A percentile compares a stretch with the other conserved stretches of the same genome.
These are phyloP conservation scores for Lentinula edodes DNA, from an alignment of 768 basidiomycete genomes.

Conservation along the genomic window DNA sequence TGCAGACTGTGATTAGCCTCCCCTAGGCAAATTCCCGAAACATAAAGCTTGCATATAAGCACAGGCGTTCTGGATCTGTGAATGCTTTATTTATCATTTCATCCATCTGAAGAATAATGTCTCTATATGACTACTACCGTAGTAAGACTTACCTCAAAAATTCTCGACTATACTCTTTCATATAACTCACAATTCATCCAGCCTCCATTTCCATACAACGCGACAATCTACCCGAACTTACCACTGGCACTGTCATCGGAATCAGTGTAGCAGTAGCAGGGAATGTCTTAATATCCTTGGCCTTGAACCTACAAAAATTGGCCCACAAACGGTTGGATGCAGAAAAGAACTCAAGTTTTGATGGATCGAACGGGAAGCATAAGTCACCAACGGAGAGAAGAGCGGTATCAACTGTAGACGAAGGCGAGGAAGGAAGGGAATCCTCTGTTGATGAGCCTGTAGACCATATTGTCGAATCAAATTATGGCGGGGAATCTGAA, in stretches of 20 bases:
- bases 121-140: not conserved
- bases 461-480: not conserved
- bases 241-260: constrained; percentile 58
- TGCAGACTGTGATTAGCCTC: not conserved
- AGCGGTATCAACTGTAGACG: constrained; percentile 4
- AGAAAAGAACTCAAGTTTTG: constrained; percentile 13
- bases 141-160: not conserved
- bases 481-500: not conserved
- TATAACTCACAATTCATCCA: not conserved
- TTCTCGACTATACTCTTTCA: not conserved
- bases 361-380: not conserved
- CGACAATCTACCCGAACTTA: constrained; percentile 50
- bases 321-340: constrained; percentile 70
- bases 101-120: not conserved
- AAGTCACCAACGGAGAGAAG: not conserved
- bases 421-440: constrained; percentile 1
- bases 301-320: constrained; percentile 89
- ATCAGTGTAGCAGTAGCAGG: constrained; percentile 80
- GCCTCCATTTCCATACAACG: not conserved
- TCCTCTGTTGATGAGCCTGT: not conserved
- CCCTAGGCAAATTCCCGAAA: no score
- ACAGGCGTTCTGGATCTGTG: not conserved
- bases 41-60: no score
- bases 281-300: constrained; percentile 85
- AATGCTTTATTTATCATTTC: not conserved